A percentile compares a stretch with the other conserved stretches of the same genome.
Conservation (phyloP, 345 rosid species). For the Nephelium lappaceum region DNA sequence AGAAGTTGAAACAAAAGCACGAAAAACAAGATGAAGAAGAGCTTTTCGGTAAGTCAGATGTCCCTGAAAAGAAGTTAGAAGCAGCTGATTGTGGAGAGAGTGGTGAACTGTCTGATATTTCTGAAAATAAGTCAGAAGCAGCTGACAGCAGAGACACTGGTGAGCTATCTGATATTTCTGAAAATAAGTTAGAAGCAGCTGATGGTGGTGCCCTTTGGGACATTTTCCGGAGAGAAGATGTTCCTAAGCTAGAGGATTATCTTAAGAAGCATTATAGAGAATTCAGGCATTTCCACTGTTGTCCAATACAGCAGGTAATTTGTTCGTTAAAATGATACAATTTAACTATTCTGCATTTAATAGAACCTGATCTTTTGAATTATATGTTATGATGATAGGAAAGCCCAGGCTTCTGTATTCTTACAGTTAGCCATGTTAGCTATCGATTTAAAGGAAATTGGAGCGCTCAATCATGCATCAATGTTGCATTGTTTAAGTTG, state of each 20-base stretch:
- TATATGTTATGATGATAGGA: neutral
- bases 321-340: neutral
- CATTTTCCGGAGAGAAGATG: constrained; percentile 76
- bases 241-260: constrained; percentile 62
- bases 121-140: constrained; percentile 3
- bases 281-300: constrained; percentile 66
- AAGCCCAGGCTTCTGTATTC: neutral
- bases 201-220: constrained; percentile 82
- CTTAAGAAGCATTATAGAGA: constrained; percentile 65
- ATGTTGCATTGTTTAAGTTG: neutral
- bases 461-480: neutral
- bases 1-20: constrained; percentile 46
- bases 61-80: neutral
- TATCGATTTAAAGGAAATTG: neutral
- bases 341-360: neutral
- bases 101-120: constrained; percentile 6
- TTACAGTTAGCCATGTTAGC: neutral
- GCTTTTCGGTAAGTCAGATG: constrained; percentile 33
- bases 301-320: constrained; percentile 59
- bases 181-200: constrained; percentile 19
- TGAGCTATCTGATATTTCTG: constrained; percentile 6
- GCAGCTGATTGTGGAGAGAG: constrained; percentile 9
- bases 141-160: constrained; percentile 8
- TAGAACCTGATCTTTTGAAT: neutral
- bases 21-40: constrained; percentile 57